Evolutionary conservation across 179 eudicot genomes (phyloP).

Genomic region (Carnegiea gigantea): DNA sequence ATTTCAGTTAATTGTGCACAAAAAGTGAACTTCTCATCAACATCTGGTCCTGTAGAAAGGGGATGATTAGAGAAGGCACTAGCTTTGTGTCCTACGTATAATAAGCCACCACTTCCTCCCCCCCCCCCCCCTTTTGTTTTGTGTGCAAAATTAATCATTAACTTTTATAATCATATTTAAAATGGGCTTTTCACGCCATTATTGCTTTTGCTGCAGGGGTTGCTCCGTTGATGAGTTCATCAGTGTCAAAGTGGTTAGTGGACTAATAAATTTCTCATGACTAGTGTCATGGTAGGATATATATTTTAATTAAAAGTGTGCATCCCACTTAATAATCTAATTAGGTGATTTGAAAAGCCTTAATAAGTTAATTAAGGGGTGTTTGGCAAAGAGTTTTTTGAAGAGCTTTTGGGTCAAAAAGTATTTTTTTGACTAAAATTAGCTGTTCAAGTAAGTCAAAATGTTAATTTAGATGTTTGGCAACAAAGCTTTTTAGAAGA

Average conservation of each 20-base stretch:
- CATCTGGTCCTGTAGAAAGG: neutral
- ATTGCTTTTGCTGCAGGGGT: neutral
- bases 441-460: no score
- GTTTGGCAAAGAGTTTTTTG: no score
- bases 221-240: neutral
- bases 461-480: no score
- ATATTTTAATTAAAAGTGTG: no score
- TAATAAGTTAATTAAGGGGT: no score
- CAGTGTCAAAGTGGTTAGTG: neutral
- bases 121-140: neutral
- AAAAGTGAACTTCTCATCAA: neutral
- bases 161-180: neutral
- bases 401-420: no score
- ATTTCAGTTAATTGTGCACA: neutral
- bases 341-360: no score
- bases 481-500: no score
- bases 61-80: constrained; percentile 22
- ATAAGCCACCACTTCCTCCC: neutral
- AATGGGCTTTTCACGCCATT: neutral
- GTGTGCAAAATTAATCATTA: no score
- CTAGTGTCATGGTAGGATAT: neutral
- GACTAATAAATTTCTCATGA: neutral
- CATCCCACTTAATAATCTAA: no score
- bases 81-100: neutral
- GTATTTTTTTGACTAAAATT: no score